phyloP scores from a whole-genome alignment of 2,329 filamentous ascomycete species.

The Colletotrichum orchidophilum region DNA sequence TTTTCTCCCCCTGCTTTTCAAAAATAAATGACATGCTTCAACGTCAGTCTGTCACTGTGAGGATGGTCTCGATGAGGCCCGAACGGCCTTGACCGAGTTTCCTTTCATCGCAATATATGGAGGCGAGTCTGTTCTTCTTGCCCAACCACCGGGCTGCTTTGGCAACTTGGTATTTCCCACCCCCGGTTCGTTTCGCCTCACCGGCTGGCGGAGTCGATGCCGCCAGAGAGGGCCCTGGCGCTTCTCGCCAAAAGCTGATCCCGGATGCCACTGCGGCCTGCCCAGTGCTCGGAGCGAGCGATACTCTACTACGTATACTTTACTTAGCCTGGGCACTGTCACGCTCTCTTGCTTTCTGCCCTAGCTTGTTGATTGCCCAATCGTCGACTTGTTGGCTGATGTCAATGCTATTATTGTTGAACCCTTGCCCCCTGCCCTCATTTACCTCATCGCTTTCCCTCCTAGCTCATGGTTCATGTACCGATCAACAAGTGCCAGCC shows the following conservation, averaged over 20 bases:
- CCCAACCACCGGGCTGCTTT: slow-evolving; percentile 29
- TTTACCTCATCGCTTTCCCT: slow-evolving; percentile 4
- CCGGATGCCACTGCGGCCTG: neutral
- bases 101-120: slow-evolving; percentile 24
- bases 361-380: slow-evolving; percentile 28
- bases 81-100: slow-evolving; percentile 31
- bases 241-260: slow-evolving; percentile 5
- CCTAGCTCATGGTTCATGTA: slow-evolving; percentile 1
- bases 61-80: slow-evolving; percentile 34
- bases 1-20: slow-evolving; percentile 19
- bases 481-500: slow-evolving; percentile 7
- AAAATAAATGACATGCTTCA: slow-evolving; percentile 21
- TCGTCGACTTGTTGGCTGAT: slow-evolving; percentile 20
- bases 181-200: slow-evolving; percentile 30
- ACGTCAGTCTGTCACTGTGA: slow-evolving; percentile 18
- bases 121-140: slow-evolving; percentile 9
- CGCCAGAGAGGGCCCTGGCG: slow-evolving; percentile 31
- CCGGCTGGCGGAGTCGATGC: slow-evolving; percentile 34
- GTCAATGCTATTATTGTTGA: slow-evolving; percentile 21
- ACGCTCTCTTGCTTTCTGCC: neutral
- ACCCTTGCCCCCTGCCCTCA: slow-evolving; percentile 6
- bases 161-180: slow-evolving; percentile 14
- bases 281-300: neutral
- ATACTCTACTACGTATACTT: neutral
- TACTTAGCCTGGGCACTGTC: neutral